phyloP scores from a whole-genome alignment of 441 rosid species.

The Gossypium schwendimanii region DNA sequence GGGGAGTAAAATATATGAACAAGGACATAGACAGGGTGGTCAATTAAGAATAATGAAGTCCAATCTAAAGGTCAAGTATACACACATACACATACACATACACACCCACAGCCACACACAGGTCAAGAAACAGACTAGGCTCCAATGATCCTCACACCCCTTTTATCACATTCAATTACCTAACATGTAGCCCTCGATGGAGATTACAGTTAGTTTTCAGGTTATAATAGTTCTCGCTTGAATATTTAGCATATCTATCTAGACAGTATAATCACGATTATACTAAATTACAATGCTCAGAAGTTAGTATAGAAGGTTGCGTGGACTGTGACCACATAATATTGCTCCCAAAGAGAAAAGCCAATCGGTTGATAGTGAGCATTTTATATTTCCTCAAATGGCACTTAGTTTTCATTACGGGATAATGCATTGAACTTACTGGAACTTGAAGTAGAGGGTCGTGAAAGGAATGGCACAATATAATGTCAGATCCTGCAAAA shows the following conservation, averaged over 20 bases:
- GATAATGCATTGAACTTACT: conserved; percentile 31
- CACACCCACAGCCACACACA: background rate
- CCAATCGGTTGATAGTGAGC: background rate
- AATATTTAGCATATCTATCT: background rate
- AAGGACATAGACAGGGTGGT: background rate
- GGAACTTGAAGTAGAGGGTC: conserved; percentile 43
- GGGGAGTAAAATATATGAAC: background rate
- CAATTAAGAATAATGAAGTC: background rate
- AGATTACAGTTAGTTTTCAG: background rate
- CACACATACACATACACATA: background rate
- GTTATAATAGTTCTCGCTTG: background rate
- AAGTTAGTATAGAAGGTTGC: background rate
- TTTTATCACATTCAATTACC: background rate
- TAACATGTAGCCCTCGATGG: background rate
- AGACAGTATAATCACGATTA: conserved; percentile 1
- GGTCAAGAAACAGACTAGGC: too few relatives aligned
- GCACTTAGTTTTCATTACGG: background rate
- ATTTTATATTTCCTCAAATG: background rate
- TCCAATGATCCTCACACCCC: background rate
- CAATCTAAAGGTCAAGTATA: background rate
- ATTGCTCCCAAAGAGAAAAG: background rate
- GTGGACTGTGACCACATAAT: background rate
- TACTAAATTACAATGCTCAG: background rate
- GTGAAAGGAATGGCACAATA: conserved; percentile 45
- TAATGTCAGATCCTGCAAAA: conserved; percentile 60